A percentile compares a stretch with the other conserved stretches of the same genome.
These are phyloP conservation scores for Pochonia chlamydosporia DNA, from an alignment of 2,329 filamentous ascomycete species.

Conservation along the genomic window DNA sequence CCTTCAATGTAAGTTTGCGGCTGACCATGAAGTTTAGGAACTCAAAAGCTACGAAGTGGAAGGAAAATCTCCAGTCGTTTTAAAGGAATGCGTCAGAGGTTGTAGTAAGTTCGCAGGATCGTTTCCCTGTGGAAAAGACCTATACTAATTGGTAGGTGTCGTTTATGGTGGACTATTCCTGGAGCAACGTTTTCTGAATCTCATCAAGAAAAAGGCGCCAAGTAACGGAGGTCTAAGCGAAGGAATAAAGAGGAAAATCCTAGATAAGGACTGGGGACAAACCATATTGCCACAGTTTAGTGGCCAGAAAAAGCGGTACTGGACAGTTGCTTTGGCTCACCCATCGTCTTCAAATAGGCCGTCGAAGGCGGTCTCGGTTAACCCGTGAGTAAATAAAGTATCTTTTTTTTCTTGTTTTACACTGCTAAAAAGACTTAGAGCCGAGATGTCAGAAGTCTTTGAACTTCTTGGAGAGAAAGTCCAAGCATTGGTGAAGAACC, in stretches of 20 bases:
- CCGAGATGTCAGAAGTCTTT: conserved; percentile 12
- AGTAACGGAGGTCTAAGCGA: conserved; percentile 6
- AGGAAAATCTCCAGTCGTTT: conserved; percentile 14
- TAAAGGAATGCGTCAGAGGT: conserved; percentile 32
- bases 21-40: conserved; percentile 21
- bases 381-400: too few species aligned
- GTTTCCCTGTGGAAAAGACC: too few species aligned
- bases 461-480: conserved; percentile 16
- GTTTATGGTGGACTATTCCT: conserved; percentile 36
- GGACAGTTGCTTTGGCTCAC: too few species aligned
- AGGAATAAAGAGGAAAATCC: conserved; percentile 11
- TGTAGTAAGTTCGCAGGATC: conserved; percentile 25
- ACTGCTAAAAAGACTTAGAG: too few species aligned
- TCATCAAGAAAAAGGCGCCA: conserved; percentile 20
- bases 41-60: conserved; percentile 32
- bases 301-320: too few species aligned
- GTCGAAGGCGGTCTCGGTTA: too few species aligned
- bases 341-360: too few species aligned
- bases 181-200: conserved; percentile 26
- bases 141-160: conserved; percentile 22
- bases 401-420: too few species aligned
- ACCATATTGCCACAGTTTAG: conserved; percentile 21
- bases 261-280: conserved; percentile 23
- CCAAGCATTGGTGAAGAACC: conserved; percentile 19
- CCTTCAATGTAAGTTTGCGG: background rate